Evolutionary conservation across 371 early-diverging fungal species (phyloP), one percentile per base, ranked within the genome.

Genomic region (Mucor racemosus): DNA sequence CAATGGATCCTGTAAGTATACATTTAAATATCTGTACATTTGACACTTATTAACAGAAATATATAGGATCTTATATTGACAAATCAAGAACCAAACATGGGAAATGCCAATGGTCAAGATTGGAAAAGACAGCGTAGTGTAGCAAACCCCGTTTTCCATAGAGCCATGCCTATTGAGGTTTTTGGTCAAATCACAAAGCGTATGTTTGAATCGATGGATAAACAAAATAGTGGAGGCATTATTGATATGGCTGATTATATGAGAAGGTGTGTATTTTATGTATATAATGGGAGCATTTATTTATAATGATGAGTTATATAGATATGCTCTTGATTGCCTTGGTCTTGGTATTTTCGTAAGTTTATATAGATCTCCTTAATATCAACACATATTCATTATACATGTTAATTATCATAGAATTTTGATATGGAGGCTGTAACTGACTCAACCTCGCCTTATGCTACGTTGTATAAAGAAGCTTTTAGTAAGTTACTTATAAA

Each of bases 81-180:
- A 26, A 64, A 64, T 33, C 46, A 69, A 26, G 64, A 57, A 7
- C 60, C 72, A 5, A 67, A 62, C 31, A 59, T 67, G 40, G 54
- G 64, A 31, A 67, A 63, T 39, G 50, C 62, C 10, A 67, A 48
- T 48, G 39, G 53, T 15, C 26, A 58, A 31, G 67, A 57, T 19
- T 73, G 63, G 61, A 48, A 42, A 41, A 42, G 59, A 13, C 68
- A 50, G 56, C 33, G 69, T 26, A 61, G 39, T 19, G 74, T 76
- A 10, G 76, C 73, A 3, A 80, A 78, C 15, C 78, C 80, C 1
- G 75, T 69, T 0, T 82, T 82, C 39, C 77, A 75, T 15, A 64
- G 75, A 19, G 58, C 71, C 1, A 71, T 74, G 69, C 74, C 80
- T 0, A 41, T 77, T 1, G 67, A 69, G 13, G 33, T 56, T 5